phyloP scores from a whole-genome alignment of 2,329 filamentous ascomycete genomes.

The Beauveria brongniartii region DNA sequence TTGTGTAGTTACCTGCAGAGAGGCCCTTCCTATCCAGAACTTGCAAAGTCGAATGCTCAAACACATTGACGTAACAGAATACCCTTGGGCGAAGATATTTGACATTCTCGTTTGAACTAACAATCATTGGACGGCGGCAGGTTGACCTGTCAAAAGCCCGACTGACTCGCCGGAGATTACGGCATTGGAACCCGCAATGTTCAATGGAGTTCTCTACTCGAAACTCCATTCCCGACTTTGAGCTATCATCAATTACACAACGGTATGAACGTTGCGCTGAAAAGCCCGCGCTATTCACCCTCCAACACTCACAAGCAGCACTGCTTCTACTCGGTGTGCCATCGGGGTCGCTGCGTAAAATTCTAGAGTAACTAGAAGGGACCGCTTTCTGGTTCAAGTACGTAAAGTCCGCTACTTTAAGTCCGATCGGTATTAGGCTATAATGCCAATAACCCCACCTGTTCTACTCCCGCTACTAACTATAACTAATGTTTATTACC shows the following conservation, averaged over 20 bases:
- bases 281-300: neutral
- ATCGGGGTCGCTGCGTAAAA: neutral
- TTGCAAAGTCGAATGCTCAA: neutral
- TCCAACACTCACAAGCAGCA: neutral
- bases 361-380: neutral
- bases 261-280: neutral
- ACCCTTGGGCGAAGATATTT: neutral
- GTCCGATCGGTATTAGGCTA: neutral
- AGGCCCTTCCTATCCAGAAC: neutral
- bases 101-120: neutral
- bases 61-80: neutral
- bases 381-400: neutral
- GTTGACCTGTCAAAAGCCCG: neutral
- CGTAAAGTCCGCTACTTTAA: neutral
- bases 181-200: neutral
- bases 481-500: neutral
- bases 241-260: neutral
- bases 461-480: neutral
- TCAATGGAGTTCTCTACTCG: neutral
- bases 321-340: neutral
- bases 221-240: neutral
- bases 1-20: neutral
- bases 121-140: too few species aligned
- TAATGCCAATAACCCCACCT: neutral
- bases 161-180: neutral